A percentile compares a stretch with the other conserved stretches of the same genome.
phyloP scores from a whole-genome alignment of 78 protist genomes.

The Monosiga brevicollis region DNA sequence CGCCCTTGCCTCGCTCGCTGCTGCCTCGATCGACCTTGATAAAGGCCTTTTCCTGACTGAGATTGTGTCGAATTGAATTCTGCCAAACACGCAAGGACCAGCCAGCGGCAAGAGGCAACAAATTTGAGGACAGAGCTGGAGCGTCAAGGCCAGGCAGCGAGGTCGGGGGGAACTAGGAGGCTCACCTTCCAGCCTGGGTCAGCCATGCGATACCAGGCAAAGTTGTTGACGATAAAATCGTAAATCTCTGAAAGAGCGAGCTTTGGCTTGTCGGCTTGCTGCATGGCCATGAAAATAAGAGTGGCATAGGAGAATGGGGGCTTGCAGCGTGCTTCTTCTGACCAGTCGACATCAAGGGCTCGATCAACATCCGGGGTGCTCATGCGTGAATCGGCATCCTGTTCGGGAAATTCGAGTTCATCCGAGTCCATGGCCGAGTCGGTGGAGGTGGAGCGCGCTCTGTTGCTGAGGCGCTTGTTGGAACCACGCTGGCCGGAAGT shows the following conservation, averaged over 20 bases:
- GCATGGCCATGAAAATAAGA: background rate
- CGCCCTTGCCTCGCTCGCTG: conserved; percentile 18
- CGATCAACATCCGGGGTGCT: too few relatives aligned
- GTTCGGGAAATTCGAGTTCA: too few relatives aligned
- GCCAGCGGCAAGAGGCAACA: too few relatives aligned
- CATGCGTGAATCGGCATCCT: too few relatives aligned
- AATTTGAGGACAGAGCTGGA: background rate
- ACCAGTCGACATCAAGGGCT: too few relatives aligned
- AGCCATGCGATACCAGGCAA: background rate
- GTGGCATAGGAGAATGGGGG: background rate
- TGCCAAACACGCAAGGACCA: too few relatives aligned
- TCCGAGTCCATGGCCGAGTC: too few relatives aligned
- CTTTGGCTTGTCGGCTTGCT: background rate
- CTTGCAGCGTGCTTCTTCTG: background rate
- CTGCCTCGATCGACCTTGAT: conserved; percentile 1
- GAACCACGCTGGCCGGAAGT: too few relatives aligned
- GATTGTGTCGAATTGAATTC: conserved; percentile 43
- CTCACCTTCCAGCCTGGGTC: background rate
- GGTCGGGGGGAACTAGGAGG: background rate
- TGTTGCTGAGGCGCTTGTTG: too few relatives aligned
- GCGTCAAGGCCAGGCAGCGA: background rate
- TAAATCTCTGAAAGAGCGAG: background rate
- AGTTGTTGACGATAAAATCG: background rate
- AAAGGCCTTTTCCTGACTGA: conserved; percentile 18
- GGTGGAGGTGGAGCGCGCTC: too few relatives aligned